Percentiles rank a stretch among this genome's conserved stretches.
Evolutionary conservation across 495 filamentous ascomycete genomes (phyloP).

Genomic region (Schizothecium vesticola): DNA sequence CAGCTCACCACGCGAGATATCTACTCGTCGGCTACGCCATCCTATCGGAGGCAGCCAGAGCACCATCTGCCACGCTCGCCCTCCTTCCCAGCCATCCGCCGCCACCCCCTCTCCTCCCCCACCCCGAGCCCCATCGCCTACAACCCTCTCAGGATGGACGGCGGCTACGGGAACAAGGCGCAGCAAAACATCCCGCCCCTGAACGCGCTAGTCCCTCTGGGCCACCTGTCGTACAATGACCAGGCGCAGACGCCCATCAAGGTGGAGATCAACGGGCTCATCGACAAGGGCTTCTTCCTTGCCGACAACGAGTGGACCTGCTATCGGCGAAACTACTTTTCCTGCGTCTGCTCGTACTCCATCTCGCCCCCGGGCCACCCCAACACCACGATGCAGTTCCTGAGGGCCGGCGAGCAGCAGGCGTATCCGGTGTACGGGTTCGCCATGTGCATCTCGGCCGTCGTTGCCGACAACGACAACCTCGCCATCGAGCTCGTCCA

Average conservation of each 20-base stretch:
- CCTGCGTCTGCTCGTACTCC: slow-evolving; percentile 75
- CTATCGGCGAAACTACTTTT: slow-evolving; percentile 93
- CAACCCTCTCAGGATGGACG: slow-evolving; percentile 45
- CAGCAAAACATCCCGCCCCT: slow-evolving; percentile 55
- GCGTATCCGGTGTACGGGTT: slow-evolving; percentile 57
- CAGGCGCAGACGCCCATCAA: slow-evolving; percentile 51
- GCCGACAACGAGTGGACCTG: slow-evolving; percentile 90
- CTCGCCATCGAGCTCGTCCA: slow-evolving; percentile 86
- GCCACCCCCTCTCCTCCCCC: slow-evolving; percentile 46
- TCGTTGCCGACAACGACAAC: slow-evolving; percentile 69
- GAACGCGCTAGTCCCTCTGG: slow-evolving; percentile 49
- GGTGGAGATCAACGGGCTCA: slow-evolving; percentile 74
- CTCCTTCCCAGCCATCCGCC: slow-evolving; percentile 42
- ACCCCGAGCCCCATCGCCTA: slow-evolving; percentile 40
- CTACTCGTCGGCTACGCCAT: slow-evolving; percentile 44
- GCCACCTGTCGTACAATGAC: slow-evolving; percentile 55
- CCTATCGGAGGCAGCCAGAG: slow-evolving; percentile 43
- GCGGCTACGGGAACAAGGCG: slow-evolving; percentile 34
- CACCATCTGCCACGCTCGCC: slow-evolving; percentile 45
- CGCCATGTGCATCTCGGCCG: slow-evolving; percentile 81
- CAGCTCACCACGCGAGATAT: slow-evolving; percentile 45
- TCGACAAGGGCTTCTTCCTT: slow-evolving; percentile 90
- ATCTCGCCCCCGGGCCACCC: slow-evolving; percentile 49
- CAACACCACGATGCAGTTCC: slow-evolving; percentile 36
- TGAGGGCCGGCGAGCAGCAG: slow-evolving; percentile 30